Evolutionary conservation across 169 alveolate genomes (phyloP), one percentile per base, ranked within the genome.

Genomic region (Plasmodium gaboni): DNA sequence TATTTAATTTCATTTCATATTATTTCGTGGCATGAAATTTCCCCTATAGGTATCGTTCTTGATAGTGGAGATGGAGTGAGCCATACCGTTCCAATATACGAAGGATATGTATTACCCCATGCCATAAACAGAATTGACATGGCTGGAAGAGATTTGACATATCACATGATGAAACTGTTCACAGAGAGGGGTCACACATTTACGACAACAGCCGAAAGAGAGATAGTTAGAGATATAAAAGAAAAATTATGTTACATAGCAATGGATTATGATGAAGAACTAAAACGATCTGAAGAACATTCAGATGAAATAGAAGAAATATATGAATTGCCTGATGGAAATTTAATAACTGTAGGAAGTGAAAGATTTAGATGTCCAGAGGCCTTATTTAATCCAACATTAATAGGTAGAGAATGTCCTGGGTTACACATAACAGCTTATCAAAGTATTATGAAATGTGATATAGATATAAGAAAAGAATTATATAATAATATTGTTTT

Each of bases 31-130:
- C 32, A 28, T 46, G 13, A 26, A 26, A 19, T n/a, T 2, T 76
- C 22, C 28, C 8, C 32, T 19, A 2, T 48, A 83, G 91, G 91
- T 13, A 97, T 98, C 57, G 99, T 98, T 51, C 94, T 99, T 70
- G 99, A 99, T 93, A 96, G 99, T 42, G 99, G 99, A 19, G 99
- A 99, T 76, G 99, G 99, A 67, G 99, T 98, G 12, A 95, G 99
- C 13, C 99, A 98, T 95, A 98, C 99, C 42, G 99, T 98, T 55
- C 99, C 99, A n/a, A 98, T 99, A 73, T 98, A 98, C 92, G 99
- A 98, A 91, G 99, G 99, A 32, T 99, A 98, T 92, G 98, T 99
- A 44, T 96, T 99, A 60, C 99, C 99, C 26, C 98, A 96, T 78
- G 99, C 99, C 8, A 97, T 98, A 85, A 93, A 94, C 95, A 94